Percentiles rank a stretch among this genome's conserved stretches.
These are phyloP conservation scores for Phialemoniopsis sp. DNA, from an alignment of 2,329 filamentous ascomycete species.

Conservation along the genomic window DNA sequence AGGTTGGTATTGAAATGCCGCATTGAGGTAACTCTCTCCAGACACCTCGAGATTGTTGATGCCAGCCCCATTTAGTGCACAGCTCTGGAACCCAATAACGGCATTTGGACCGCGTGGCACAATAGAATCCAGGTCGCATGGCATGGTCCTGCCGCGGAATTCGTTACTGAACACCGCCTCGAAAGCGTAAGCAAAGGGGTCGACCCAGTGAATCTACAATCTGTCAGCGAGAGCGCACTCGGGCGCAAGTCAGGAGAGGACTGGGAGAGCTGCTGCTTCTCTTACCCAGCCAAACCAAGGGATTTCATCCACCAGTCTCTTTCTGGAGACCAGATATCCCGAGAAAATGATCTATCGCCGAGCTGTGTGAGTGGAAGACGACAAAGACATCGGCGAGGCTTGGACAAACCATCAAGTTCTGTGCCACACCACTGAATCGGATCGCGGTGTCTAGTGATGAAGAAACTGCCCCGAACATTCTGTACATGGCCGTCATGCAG, in stretches of 20 bases:
- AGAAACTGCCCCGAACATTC: constrained; percentile 54
- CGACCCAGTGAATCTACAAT: constrained; percentile 61
- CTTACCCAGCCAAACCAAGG: constrained; percentile 72
- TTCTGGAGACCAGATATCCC: constrained; percentile 58
- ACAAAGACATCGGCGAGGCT: too few species aligned
- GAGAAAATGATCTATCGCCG: constrained; percentile 69
- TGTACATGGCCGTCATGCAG: constrained; percentile 54
- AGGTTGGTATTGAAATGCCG: too few species aligned
- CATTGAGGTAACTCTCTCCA: too few species aligned
- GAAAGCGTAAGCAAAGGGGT: constrained; percentile 62
- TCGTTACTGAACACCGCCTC: constrained; percentile 56
- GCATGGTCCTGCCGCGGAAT: constrained; percentile 42
- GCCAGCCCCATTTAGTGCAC: too few species aligned
- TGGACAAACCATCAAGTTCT: constrained; percentile 58
- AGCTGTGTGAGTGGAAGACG: too few species aligned
- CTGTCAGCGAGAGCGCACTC: too few species aligned
- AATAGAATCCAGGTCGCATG: constrained; percentile 21
- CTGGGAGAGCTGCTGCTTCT: too few species aligned
- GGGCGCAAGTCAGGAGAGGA: too few species aligned
- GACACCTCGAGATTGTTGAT: too few species aligned
- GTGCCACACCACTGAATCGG: constrained; percentile 47
- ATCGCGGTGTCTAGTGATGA: constrained; percentile 61
- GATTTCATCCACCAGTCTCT: constrained; percentile 46
- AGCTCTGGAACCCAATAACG: too few species aligned
- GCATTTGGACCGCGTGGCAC: too few species aligned